Base-by-base conservation (phyloP, 306 rosid genomes). In the Vigna radiata region DNA sequence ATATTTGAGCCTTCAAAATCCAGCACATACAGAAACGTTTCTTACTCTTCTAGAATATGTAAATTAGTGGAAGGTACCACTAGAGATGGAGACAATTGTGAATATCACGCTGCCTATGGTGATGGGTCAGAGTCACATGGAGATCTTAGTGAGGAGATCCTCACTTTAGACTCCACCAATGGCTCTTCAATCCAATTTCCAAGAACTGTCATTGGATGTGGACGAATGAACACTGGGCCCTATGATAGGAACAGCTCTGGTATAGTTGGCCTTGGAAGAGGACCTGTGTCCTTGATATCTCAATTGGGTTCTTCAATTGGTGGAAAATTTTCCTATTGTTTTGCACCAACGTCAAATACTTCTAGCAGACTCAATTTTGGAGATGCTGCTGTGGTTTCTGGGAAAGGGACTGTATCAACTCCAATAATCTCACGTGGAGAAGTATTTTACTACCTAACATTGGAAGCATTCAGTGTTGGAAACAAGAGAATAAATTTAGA, bases 241-340 rank as follows among this genome's bases (percentile, higher is more conserved):
- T 79, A 63, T 44, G 0, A 2, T 0, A 72, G 72, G 60, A 18
- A 7, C 2, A 21, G 68, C 0, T 84, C 93, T 0, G 97, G 96
- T 2, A 68, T 92, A 10, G 86, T 92, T 1, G 96, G 93, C 0
- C 88, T 92, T 0, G 93, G 92, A 5, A 48, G 70, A 0, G 89
- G 93, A 2, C 7, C 41, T 0, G 33, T 48, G 6, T 92, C 93
- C 0, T 83, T 92, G 5, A 19, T 14, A 19, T 8, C 80, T 3
- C 96, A 84, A 12, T 2, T 92, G 61, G 67, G 31, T 8, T 1
- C 86, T 4, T 70, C 87, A 0, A 76, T 80, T 0, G 72, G 1
- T 0, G 86, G 82, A 0, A 92, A 85, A 39, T 92, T 90, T 61
- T 86, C 93, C 0, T 81, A 92, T 44, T 92, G 97, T 65, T 86